Evolutionary conservation across 2,329 filamentous ascomycete species (phyloP), one percentile per base, ranked within the genome.

Genomic region (Colletotrichum camelliae): DNA sequence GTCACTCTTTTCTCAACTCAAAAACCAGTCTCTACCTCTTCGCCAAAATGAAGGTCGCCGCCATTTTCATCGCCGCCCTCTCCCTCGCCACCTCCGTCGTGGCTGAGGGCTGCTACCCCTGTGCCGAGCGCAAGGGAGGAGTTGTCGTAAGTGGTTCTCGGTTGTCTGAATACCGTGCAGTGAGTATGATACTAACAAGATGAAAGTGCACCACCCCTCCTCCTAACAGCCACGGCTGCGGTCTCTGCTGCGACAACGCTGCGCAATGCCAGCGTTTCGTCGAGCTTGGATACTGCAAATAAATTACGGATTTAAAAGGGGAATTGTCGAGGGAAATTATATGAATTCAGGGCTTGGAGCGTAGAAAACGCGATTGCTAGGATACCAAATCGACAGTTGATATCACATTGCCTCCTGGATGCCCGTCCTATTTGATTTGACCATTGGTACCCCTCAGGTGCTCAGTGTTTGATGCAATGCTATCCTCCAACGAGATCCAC

Each of bases 401-500:
- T 7, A 21, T 7, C 10, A 52, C 13, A 48, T 48, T 13, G 43
- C 10, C 5, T 48, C 10, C 10, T 7, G 5, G n/a, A 6, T 21
- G n/a, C 4, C 5, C 5, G n/a, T 7, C 5, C 6, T 4, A 2
- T 12, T 21, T 1, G 43, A 48, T 48, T 10, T 52, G 21, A 21
- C 9, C 21, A 33, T 61, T 33, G 4, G n/a, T 7, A 4, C 4
- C 18, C 52, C 21, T 57, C 1, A 74, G 18, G 24, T 67, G 61
- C 37, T 71, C 72, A 1, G 72, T 61, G 4, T 62, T 74, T 2
- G 29, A 62, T 8, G 35, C 72, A 27, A 71, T 61, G 18, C 52
- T 74, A 5, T 67, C 24, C 60, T 71, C 72, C 29, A 66, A 27
- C 6, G 72, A 60, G 13, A 66, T 71, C 60, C 48, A 61, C 7